A percentile compares a stretch with the other conserved stretches of the same genome.
Evolutionary conservation across 2,329 filamentous ascomycete species (phyloP).

Genomic region (Alternaria angustiovoidea): DNA sequence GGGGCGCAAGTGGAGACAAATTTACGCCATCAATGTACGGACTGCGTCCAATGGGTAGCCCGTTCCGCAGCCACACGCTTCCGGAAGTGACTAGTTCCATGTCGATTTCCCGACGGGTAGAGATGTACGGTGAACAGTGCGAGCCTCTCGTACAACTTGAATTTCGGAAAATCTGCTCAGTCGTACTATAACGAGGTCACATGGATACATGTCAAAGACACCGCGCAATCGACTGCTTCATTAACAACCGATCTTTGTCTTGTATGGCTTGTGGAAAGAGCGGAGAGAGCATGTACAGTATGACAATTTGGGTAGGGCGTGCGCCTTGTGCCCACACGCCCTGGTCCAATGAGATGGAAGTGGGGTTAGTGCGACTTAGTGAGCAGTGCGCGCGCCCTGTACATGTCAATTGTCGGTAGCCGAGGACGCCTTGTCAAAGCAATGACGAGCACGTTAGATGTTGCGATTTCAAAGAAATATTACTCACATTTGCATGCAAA

Average conservation of each 20-base stretch:
- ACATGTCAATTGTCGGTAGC: conserved; percentile 9
- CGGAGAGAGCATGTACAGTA: not conserved
- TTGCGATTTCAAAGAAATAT: not conserved
- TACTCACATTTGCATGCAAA: not conserved
- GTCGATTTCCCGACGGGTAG: not conserved
- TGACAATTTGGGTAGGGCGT: conserved; percentile 6
- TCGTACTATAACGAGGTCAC: not conserved
- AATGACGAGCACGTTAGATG: not conserved
- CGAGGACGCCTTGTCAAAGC: not conserved
- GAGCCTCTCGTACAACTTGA: not conserved
- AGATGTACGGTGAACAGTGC: not conserved
- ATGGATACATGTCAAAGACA: not conserved
- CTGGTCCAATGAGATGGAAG: not conserved
- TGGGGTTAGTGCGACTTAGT: conserved; percentile 3
- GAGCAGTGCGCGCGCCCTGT: conserved; percentile 10
- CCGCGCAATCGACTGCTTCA: not conserved
- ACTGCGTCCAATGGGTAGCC: not conserved
- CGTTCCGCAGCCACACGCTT: not conserved
- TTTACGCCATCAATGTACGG: not conserved
- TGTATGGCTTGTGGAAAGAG: not conserved
- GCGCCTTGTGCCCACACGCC: conserved; percentile 8
- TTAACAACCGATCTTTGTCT: not conserved
- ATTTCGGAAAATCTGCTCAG: not conserved
- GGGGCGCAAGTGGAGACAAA: conserved; percentile 3
- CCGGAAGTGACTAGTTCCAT: not conserved